phyloP scores from a whole-genome alignment of 2,329 filamentous ascomycete genomes.

The Pseudomassariella vexata region DNA sequence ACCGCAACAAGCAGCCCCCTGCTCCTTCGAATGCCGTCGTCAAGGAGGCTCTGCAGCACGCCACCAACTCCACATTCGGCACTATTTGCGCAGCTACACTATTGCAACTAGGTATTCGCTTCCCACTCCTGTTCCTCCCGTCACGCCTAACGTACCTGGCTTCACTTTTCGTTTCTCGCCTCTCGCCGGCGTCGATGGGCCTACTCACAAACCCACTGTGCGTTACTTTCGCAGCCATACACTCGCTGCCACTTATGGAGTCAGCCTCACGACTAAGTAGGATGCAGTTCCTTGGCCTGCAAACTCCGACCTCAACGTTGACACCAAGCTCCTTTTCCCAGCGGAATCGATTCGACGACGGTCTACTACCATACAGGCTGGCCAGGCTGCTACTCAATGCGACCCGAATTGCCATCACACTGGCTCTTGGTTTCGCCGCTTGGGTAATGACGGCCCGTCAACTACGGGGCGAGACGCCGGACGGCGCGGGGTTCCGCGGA shows the following conservation, averaged over 20 bases:
- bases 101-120: constrained; percentile 70
- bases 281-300: constrained; percentile 72
- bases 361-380: constrained; percentile 80
- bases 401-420: constrained; percentile 84
- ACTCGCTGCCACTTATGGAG: constrained; percentile 73
- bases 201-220: constrained; percentile 87
- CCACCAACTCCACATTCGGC: constrained; percentile 81
- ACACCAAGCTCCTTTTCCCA: constrained; percentile 48
- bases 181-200: constrained; percentile 80
- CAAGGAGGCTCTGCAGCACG: constrained; percentile 73
- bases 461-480: constrained; percentile 55
- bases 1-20: constrained; percentile 74
- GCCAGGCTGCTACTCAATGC: constrained; percentile 89
- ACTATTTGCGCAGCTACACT: constrained; percentile 87
- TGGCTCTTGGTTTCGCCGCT: constrained; percentile 86
- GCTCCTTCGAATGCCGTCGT: constrained; percentile 78
- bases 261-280: constrained; percentile 76
- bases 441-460: constrained; percentile 91
- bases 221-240: constrained; percentile 88
- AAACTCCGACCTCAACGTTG: constrained; percentile 67
- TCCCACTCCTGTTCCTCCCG: constrained; percentile 81
- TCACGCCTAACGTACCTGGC: constrained; percentile 59
- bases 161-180: constrained; percentile 67
- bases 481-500: constrained; percentile 56
- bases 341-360: constrained; percentile 35